Conservation (phyloP, 2,329 filamentous ascomycete species). For the Grosmannia huntii region DNA sequence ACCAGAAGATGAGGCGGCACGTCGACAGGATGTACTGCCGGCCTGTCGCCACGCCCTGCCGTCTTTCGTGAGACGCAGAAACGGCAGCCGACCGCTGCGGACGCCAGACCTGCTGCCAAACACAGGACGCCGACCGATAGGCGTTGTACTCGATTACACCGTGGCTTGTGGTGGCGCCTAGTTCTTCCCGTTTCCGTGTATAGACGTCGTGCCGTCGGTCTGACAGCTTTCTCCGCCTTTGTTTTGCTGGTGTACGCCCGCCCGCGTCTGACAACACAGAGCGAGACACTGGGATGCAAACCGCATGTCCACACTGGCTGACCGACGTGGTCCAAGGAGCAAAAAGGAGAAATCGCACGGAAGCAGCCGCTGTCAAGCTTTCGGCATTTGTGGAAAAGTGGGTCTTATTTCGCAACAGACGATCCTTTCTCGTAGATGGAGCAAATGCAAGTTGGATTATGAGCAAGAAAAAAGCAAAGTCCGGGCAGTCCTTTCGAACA, state of each 20-base stretch:
- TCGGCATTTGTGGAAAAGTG: background rate
- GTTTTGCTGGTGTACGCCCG: background rate
- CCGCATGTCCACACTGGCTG: background rate
- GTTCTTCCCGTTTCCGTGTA: background rate
- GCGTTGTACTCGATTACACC: too few relatives aligned
- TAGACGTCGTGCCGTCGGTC: background rate
- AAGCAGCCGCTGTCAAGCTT: background rate
- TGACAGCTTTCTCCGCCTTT: too few relatives aligned
- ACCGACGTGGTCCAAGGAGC: background rate
- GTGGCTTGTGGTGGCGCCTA: too few relatives aligned
- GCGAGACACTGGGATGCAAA: background rate
- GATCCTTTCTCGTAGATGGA: too few relatives aligned
- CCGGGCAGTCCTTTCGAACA: too few relatives aligned
- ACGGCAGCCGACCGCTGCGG: background rate
- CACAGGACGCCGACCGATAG: too few relatives aligned
- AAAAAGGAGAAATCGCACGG: background rate
- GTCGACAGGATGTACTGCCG: background rate
- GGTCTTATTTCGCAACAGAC: background rate
- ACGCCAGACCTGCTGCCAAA: background rate
- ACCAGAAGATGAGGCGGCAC: background rate
- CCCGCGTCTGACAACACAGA: background rate
- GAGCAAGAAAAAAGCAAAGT: too few relatives aligned
- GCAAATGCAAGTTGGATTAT: too few relatives aligned
- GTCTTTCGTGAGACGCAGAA: background rate
- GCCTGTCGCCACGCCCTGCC: background rate